A percentile compares a stretch with the other conserved stretches of the same genome.
Conservation (phyloP, 78 protist species). For the Mastigamoeba balamuthi region DNA sequence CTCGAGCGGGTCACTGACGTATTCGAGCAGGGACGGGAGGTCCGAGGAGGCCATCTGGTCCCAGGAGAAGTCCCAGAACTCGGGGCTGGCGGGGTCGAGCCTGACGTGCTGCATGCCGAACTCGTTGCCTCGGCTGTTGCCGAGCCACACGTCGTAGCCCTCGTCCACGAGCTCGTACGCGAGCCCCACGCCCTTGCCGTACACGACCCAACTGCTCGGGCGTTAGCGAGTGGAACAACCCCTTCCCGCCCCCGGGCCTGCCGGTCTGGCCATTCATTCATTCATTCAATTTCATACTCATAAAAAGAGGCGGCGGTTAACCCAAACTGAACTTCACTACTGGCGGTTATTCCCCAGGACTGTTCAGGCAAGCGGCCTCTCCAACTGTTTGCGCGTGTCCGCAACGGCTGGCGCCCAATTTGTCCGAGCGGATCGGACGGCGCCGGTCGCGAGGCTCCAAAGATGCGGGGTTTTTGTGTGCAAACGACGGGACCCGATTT, state of each 20-base stretch:
- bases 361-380: not conserved
- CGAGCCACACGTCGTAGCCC: constrained; percentile 69
- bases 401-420: too few relatives aligned
- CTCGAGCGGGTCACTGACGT: not conserved
- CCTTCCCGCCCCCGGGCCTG: too few relatives aligned
- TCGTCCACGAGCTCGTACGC: constrained; percentile 39
- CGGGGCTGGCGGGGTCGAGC: not conserved
- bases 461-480: too few relatives aligned
- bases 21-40: constrained; percentile 36
- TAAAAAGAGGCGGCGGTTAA: not conserved
- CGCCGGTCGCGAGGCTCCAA: too few relatives aligned
- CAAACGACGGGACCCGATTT: too few relatives aligned
- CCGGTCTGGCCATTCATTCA: not conserved
- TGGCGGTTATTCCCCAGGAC: not conserved
- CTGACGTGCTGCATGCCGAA: constrained; percentile 19
- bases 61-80: constrained; percentile 28
- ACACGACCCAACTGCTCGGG: not conserved
- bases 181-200: not conserved
- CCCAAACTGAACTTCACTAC: not conserved
- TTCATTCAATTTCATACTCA: not conserved
- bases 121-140: constrained; percentile 55
- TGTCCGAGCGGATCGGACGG: too few relatives aligned
- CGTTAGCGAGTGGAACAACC: too few relatives aligned
- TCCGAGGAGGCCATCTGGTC: constrained; percentile 48
- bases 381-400: not conserved